Evolutionary conservation across 805 yeast species (phyloP).

Genomic region (Metahyphopichia silvanorum): DNA sequence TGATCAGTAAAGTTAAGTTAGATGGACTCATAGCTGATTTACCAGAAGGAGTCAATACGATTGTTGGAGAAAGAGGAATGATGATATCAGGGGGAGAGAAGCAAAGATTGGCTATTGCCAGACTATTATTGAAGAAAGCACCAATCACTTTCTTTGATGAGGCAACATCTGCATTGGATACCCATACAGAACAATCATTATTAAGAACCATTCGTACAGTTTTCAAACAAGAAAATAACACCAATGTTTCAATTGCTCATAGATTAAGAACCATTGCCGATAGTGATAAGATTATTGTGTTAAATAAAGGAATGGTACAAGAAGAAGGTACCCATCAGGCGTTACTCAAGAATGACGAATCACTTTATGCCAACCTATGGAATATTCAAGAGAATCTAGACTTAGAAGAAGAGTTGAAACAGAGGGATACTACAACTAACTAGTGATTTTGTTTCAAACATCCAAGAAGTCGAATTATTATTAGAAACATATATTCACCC

Average conservation of each 20-base stretch:
- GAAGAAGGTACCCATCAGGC: conserved; percentile 85
- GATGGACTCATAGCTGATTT: conserved; percentile 58
- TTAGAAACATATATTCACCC: no score
- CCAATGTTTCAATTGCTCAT: conserved; percentile 92
- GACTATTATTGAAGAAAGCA: conserved; percentile 80
- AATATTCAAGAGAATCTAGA: conserved; percentile 82
- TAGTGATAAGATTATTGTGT: conserved; percentile 87
- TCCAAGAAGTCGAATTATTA: no score
- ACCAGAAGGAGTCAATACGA: conserved; percentile 81
- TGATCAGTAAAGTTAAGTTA: conserved; percentile 69
- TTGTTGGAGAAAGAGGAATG: conserved; percentile 97
- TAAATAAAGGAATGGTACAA: conserved; percentile 70
- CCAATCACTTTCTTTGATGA: conserved; percentile 95
- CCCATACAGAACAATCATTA: conserved; percentile 89
- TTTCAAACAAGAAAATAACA: conserved; percentile 55
- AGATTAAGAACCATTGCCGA: conserved; percentile 91
- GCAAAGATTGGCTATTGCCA: conserved; percentile 90
- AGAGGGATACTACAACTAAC: background rate
- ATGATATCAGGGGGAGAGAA: conserved; percentile 99
- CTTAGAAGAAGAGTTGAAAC: conserved; percentile 31
- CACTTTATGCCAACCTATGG: conserved; percentile 84
- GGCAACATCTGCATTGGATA: conserved; percentile 94
- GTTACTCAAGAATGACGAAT: conserved; percentile 49
- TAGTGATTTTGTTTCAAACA: no score
- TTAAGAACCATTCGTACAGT: conserved; percentile 69